These are phyloP conservation scores for Candida ipomoeae DNA, from an alignment of 805 yeast genomes.

Conservation along the genomic window DNA sequence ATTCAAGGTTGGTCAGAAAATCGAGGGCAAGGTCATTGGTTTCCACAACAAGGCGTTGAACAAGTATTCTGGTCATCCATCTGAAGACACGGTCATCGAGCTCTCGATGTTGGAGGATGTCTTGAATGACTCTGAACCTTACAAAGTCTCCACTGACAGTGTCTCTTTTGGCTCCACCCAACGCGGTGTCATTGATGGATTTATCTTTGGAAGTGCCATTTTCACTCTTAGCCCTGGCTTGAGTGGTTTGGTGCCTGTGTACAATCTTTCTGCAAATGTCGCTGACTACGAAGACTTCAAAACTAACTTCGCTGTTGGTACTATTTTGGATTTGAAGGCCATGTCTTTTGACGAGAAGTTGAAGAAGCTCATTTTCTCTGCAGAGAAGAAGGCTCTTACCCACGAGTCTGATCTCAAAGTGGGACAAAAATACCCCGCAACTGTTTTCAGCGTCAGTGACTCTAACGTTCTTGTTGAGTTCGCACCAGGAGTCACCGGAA, in stretches of 20 bases:
- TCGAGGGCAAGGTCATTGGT: slow-evolving; percentile 70
- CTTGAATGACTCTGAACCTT: slow-evolving; percentile 18
- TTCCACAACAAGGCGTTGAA: slow-evolving; percentile 68
- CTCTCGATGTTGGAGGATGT: slow-evolving; percentile 51
- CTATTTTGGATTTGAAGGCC: slow-evolving; percentile 59
- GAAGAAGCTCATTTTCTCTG: slow-evolving; percentile 46
- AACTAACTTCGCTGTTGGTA: slow-evolving; percentile 64
- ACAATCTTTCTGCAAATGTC: slow-evolving; percentile 60
- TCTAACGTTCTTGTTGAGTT: slow-evolving; percentile 64
- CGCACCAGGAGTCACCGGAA: slow-evolving; percentile 58
- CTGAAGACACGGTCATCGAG: slow-evolving; percentile 58
- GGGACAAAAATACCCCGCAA: slow-evolving; percentile 58
- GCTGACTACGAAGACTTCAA: slow-evolving; percentile 46
- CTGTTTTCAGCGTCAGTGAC: slow-evolving; percentile 55
- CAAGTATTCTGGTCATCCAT: slow-evolving; percentile 51
- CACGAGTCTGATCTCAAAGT: slow-evolving; percentile 48
- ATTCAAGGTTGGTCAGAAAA: slow-evolving; percentile 53
- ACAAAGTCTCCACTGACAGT: slow-evolving; percentile 17
- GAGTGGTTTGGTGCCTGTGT: slow-evolving; percentile 60
- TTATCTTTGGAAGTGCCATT: slow-evolving; percentile 58
- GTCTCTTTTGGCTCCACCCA: slow-evolving; percentile 48
- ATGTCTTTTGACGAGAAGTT: slow-evolving; percentile 50
- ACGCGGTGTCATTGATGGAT: slow-evolving; percentile 63
- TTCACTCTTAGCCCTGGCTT: slow-evolving; percentile 65
- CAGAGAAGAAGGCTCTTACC: slow-evolving; percentile 42